Conservation (phyloP, 495 filamentous ascomycete genomes). For the Tricharina praecox region DNA sequence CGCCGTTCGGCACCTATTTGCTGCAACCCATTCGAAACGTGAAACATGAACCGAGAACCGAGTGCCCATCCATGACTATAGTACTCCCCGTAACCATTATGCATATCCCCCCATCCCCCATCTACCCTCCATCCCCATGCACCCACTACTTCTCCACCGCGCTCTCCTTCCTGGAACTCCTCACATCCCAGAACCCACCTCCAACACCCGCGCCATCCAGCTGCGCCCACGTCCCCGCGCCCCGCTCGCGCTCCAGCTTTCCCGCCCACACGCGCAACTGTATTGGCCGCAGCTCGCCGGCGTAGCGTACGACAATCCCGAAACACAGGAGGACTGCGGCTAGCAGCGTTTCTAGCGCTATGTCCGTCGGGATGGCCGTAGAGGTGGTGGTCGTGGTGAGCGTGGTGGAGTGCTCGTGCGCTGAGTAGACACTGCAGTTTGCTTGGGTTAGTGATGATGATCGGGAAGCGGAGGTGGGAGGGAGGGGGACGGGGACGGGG, state of each 20-base stretch:
- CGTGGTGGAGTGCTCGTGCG: slow-evolving; percentile 70
- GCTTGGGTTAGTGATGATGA: neutral
- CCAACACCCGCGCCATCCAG: slow-evolving; percentile 46
- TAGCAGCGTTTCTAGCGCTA: slow-evolving; percentile 57
- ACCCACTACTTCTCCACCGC: slow-evolving; percentile 33
- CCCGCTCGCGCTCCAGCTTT: slow-evolving; percentile 52
- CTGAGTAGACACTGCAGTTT: slow-evolving; percentile 64
- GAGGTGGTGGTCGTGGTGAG: too few relatives aligned
- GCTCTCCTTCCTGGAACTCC: slow-evolving; percentile 41
- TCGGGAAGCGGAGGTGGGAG: neutral
- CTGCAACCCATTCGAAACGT: too few relatives aligned
- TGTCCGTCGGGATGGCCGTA: slow-evolving; percentile 57
- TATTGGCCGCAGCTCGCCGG: slow-evolving; percentile 48
- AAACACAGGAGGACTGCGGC: slow-evolving; percentile 50
- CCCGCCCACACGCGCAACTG: slow-evolving; percentile 73
- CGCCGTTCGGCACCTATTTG: too few relatives aligned
- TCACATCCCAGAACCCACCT: slow-evolving; percentile 52
- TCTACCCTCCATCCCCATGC: slow-evolving; percentile 31
- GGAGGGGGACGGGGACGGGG: too few relatives aligned
- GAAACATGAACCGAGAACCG: too few relatives aligned
- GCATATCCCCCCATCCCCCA: too few relatives aligned
- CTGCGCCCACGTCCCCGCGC: slow-evolving; percentile 35
- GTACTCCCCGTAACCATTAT: too few relatives aligned
- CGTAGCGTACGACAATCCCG: slow-evolving; percentile 52
- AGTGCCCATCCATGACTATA: too few relatives aligned